Percentiles rank a stretch among this genome's conserved stretches.
Evolutionary conservation across 768 basidiomycete species (phyloP).

Genomic region (Ramaria rubella): DNA sequence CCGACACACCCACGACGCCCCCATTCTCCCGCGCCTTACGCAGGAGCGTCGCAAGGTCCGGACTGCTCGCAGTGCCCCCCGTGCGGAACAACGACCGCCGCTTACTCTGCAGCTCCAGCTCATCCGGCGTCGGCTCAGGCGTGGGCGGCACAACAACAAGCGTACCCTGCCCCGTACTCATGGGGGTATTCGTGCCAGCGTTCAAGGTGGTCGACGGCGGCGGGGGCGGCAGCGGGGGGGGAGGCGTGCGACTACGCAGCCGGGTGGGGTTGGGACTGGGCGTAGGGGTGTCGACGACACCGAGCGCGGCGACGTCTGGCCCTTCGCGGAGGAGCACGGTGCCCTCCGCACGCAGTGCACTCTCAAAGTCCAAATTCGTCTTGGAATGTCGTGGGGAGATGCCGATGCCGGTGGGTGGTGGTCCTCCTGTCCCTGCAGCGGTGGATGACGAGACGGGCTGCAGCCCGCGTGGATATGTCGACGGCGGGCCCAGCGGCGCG

Average conservation of each 20-base stretch:
- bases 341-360: conserved; percentile 56
- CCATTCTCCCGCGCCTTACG: conserved; percentile 75
- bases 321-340: conserved; percentile 69
- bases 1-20: conserved; percentile 36
- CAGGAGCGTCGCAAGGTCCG: conserved; percentile 82
- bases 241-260: no score
- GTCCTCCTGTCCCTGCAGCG: conserved; percentile 15
- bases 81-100: conserved; percentile 83
- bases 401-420: conserved; percentile 20
- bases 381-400: conserved; percentile 55
- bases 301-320: conserved; percentile 61
- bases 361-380: conserved; percentile 77
- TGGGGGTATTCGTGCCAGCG: no score
- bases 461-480: conserved; percentile 44
- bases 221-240: conserved; percentile 20
- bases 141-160: conserved; percentile 31
- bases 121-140: conserved; percentile 56
- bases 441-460: conserved; percentile 51
- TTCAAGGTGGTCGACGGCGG: conserved; percentile 18
- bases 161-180: no score
- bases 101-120: conserved; percentile 62
- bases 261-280: conserved; percentile 27
- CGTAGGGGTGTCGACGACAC: conserved; percentile 39
- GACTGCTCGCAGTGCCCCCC: conserved; percentile 78
- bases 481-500: conserved; percentile 27